Base-by-base conservation (phyloP, 805 yeast genomes). In the Cyberlindnera maclurae region DNA sequence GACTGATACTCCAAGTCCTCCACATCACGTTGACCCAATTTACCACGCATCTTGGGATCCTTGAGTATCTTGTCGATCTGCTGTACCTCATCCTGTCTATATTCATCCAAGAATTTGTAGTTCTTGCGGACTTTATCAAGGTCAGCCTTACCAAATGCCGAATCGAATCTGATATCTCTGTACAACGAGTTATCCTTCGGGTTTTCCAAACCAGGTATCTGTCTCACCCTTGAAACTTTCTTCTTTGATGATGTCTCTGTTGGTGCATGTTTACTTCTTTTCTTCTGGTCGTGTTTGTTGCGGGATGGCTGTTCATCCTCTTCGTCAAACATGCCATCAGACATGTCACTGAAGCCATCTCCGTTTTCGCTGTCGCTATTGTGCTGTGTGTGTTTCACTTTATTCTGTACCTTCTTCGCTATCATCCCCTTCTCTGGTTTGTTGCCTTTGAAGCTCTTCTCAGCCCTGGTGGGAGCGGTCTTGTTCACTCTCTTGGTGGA, bases 91-190 rank as follows among this genome's bases (percentile, higher is more conserved):
- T 67, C 59, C 46, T 79, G 69, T 58, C 97, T 72, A 58, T 93
- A 93, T 29, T 82, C 88, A 59, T 88, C 95, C 41, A 93, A 63
- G 55, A 93, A 93, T 32, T 76, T 72, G 63, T 93, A 93, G 53
- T 90, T 80, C 52, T 77, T 75, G 43, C 97, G 69, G 13, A 84
- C 73, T 42, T 70, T 68, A 26, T 68, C 64, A 42, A 74, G 62
- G 56, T 89, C 90, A 1, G 93, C 85, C 50, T 77, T 82, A 41
- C 97, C 97, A 46, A 77, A 77, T 0, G 96, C 88, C 3, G 90
- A 73, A 59, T 93, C 96, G 58, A 93, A 93, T 49, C 98, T 70
- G 26, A 94, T 81, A 63, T 93, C 98, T 35, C 75, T 71, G 56
- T 82, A 80, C 22, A 81, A 60, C 3, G 52, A 36, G 4, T 41